Percentiles rank a stretch among this genome's conserved stretches.
These are phyloP conservation scores for Rusavskia elegans DNA, from an alignment of 495 filamentous ascomycete species.

Conservation along the genomic window DNA sequence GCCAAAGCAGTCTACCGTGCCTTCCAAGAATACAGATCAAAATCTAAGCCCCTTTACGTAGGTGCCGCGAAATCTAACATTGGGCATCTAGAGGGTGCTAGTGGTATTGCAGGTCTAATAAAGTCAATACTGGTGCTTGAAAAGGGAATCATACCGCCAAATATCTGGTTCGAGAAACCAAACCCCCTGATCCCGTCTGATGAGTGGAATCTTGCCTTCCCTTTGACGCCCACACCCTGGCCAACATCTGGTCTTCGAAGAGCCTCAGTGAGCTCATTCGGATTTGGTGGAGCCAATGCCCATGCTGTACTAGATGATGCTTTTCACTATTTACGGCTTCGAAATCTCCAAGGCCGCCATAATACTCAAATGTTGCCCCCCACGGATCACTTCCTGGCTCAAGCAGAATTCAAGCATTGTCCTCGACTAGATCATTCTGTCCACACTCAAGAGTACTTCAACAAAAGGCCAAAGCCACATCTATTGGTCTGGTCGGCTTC, in stretches of 20 bases:
- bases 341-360: not conserved
- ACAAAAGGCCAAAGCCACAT: too few species aligned
- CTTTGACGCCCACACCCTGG: not conserved
- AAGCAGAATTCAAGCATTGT: too few species aligned
- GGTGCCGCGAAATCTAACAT: constrained; percentile 28
- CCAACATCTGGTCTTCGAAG: constrained; percentile 22
- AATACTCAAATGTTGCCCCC: not conserved
- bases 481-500: too few species aligned
- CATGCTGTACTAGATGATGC: constrained; percentile 32
- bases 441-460: too few species aligned
- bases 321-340: not conserved
- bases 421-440: too few species aligned
- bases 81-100: constrained; percentile 4
- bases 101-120: constrained; percentile 22
- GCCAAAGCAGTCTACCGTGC: constrained; percentile 15
- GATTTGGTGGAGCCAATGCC: constrained; percentile 40
- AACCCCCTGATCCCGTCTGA: constrained; percentile 19
- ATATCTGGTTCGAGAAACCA: constrained; percentile 27
- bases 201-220: not conserved
- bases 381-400: not conserved
- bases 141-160: constrained; percentile 29
- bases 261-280: constrained; percentile 43
- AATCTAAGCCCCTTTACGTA: constrained; percentile 13
- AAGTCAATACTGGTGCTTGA: constrained; percentile 33
- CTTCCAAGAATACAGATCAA: constrained; percentile 3